Conservation (phyloP, 805 yeast species). For the Starmerella khaoyaiensis region DNA sequence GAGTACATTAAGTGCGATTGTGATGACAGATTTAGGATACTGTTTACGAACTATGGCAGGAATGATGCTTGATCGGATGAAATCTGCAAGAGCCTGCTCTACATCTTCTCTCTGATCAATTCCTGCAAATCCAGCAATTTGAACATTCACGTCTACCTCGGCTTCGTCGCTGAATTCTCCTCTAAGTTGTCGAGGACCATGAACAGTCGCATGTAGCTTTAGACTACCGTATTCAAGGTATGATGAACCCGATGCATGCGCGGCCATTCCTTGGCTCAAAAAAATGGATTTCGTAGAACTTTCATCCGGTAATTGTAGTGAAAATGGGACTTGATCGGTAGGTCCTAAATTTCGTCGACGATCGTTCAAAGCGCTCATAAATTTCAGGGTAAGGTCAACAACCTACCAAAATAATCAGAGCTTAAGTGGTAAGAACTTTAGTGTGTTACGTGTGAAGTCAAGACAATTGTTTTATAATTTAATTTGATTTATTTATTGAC, state of each 20-base stretch:
- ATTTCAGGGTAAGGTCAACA: too few relatives aligned
- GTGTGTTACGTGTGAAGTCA: neutral
- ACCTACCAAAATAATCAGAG: neutral
- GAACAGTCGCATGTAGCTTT: slow-evolving; percentile 53
- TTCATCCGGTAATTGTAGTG: too few relatives aligned
- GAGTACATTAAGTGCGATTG: slow-evolving; percentile 57
- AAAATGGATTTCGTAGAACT: too few relatives aligned
- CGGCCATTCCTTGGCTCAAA: slow-evolving; percentile 49
- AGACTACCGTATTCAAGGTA: slow-evolving; percentile 56
- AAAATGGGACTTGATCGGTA: slow-evolving; percentile 43
- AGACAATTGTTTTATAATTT: too few relatives aligned
- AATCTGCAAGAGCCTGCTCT: slow-evolving; percentile 38
- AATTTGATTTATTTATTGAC: too few relatives aligned
- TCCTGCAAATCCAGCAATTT: slow-evolving; percentile 42
- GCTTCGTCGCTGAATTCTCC: slow-evolving; percentile 61
- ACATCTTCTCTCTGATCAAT: slow-evolving; percentile 24
- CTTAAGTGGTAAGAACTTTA: neutral
- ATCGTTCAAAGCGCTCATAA: slow-evolving; percentile 35
- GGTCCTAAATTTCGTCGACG: slow-evolving; percentile 86
- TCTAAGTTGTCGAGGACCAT: slow-evolving; percentile 80
- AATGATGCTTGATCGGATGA: slow-evolving; percentile 38
- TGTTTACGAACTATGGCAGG: slow-evolving; percentile 48
- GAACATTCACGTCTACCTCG: slow-evolving; percentile 46
- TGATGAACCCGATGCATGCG: slow-evolving; percentile 72
- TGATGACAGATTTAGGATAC: slow-evolving; percentile 86